A percentile compares a stretch with the other conserved stretches of the same genome.
Conservation (phyloP, 345 rosid genomes). For the Salix arbutifolia region DNA sequence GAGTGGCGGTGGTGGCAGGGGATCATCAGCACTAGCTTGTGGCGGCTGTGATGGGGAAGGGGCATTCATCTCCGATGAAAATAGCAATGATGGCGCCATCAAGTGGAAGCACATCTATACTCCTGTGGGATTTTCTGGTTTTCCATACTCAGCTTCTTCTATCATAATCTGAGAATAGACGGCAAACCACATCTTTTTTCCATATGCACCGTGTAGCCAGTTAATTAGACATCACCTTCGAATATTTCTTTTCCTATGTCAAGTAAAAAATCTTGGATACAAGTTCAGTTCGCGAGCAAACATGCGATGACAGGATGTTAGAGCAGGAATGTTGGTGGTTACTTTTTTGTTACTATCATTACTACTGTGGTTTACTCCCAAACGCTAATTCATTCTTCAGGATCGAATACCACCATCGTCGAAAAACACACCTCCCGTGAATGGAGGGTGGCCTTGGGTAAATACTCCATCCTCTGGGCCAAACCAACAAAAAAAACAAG, state of each 20-base stretch:
- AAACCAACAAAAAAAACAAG: background rate
- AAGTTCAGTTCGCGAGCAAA: too few relatives aligned
- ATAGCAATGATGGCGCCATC: slow-evolving; percentile 8
- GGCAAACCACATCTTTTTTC: too few relatives aligned
- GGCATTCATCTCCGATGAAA: slow-evolving; percentile 27
- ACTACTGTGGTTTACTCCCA: background rate
- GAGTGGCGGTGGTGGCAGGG: slow-evolving; percentile 20
- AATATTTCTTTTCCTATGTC: too few relatives aligned
- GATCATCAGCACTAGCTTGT: slow-evolving; percentile 8
- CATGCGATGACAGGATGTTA: background rate
- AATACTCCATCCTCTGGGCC: background rate
- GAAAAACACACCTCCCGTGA: too few relatives aligned
- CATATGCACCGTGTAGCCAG: too few relatives aligned
- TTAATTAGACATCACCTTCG: too few relatives aligned
- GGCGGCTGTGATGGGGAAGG: slow-evolving; percentile 27
- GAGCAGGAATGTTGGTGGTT: background rate
- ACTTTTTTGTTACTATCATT: background rate
- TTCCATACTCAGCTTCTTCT: slow-evolving; percentile 27
- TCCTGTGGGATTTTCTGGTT: slow-evolving; percentile 28
- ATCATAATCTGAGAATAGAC: slow-evolving; percentile 10
- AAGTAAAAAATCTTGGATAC: too few relatives aligned
- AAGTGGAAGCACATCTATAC: slow-evolving; percentile 32
- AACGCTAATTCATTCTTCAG: background rate
- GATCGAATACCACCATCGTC: background rate
- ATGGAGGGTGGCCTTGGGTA: background rate